phyloP scores from a whole-genome alignment of 1,284 basidiomycete genomes.

The Ustilago hordei region DNA sequence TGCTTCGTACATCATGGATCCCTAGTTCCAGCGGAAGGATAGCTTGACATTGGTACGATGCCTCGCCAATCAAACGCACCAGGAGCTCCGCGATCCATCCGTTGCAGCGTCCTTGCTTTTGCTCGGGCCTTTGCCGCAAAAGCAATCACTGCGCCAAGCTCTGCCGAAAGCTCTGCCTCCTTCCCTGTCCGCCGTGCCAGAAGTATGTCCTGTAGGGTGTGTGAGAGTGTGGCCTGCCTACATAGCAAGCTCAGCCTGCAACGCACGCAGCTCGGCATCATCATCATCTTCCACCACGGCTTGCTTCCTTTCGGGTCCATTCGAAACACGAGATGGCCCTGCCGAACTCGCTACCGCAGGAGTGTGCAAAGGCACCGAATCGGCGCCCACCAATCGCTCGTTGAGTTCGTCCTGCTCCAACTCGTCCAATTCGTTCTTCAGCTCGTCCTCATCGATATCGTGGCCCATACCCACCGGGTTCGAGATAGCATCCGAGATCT shows the following conservation, averaged over 20 bases:
- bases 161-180: too few relatives aligned
- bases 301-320: constrained; percentile 70
- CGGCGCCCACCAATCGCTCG: constrained; percentile 85
- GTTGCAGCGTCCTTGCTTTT: background rate
- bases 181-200: background rate
- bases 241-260: constrained; percentile 80
- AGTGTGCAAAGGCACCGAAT: constrained; percentile 87
- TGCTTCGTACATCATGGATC: background rate
- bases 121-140: background rate
- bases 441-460: constrained; percentile 83
- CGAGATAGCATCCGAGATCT: constrained; percentile 94
- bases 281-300: constrained; percentile 86
- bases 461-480: constrained; percentile 78
- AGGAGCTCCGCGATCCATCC: background rate
- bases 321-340: constrained; percentile 47
- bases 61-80: background rate
- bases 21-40: background rate
- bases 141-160: background rate
- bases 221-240: constrained; percentile 8
- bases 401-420: constrained; percentile 93
- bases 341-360: constrained; percentile 69
- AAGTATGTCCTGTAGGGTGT: background rate
- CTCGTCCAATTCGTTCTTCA: constrained; percentile 86
- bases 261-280: constrained; percentile 87
- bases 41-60: background rate